These are phyloP conservation scores for Talaromyces sp. DNA, from an alignment of 2,329 filamentous ascomycete genomes.

Conservation along the genomic window DNA sequence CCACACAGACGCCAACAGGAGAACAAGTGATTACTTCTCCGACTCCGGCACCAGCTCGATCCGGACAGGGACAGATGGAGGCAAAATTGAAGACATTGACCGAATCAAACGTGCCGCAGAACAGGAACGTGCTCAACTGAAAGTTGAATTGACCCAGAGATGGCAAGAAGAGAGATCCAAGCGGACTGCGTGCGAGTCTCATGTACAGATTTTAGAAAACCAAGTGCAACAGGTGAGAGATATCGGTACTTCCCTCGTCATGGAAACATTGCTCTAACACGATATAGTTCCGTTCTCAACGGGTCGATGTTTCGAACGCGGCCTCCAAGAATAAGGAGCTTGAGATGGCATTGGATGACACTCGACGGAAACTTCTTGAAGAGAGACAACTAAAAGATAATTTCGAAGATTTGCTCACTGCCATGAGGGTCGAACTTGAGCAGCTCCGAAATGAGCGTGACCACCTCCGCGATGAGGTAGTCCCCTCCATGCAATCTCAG, in stretches of 20 bases:
- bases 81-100: slow-evolving; percentile 67
- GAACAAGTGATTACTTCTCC: slow-evolving; percentile 96
- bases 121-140: slow-evolving; percentile 84
- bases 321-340: slow-evolving; percentile 68
- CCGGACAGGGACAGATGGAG: slow-evolving; percentile 51
- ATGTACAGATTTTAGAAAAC: slow-evolving; percentile 77
- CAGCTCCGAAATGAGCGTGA: slow-evolving; percentile 83
- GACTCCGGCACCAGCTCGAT: slow-evolving; percentile 88
- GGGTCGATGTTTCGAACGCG: slow-evolving; percentile 45
- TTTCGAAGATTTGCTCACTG: slow-evolving; percentile 85
- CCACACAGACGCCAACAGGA: slow-evolving; percentile 56
- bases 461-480: slow-evolving; percentile 73
- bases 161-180: slow-evolving; percentile 79
- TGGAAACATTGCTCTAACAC: slow-evolving; percentile 12
- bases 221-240: slow-evolving; percentile 61
- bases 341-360: slow-evolving; percentile 74
- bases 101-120: slow-evolving; percentile 77
- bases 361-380: slow-evolving; percentile 74
- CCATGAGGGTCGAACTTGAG: slow-evolving; percentile 76
- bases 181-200: slow-evolving; percentile 71
- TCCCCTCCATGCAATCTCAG: slow-evolving; percentile 62
- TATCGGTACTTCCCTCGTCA: slow-evolving; percentile 3
- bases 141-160: slow-evolving; percentile 77
- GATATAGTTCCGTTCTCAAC: slow-evolving; percentile 44
- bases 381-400: slow-evolving; percentile 86